These are phyloP conservation scores for Candida ponderosae DNA, from an alignment of 805 yeast genomes.

Conservation along the genomic window DNA sequence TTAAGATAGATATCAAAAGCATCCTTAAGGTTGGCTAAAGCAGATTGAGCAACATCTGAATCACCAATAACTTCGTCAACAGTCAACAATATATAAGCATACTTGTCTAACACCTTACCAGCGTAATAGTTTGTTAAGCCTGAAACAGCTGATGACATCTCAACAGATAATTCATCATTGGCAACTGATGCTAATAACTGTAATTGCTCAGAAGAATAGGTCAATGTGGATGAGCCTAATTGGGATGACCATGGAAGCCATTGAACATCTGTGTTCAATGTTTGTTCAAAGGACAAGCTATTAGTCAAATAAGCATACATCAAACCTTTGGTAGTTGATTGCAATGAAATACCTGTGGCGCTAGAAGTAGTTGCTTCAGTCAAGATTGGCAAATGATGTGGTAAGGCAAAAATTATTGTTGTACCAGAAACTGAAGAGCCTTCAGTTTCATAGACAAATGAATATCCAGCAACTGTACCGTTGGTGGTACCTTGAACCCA, in stretches of 20 bases:
- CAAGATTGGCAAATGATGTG: constrained; percentile 41
- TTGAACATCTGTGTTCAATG: constrained; percentile 29
- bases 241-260: constrained; percentile 37
- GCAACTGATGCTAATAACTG: constrained; percentile 36
- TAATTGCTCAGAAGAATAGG: constrained; percentile 37
- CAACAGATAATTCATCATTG: constrained; percentile 36
- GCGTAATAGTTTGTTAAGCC: constrained; percentile 38
- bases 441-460: constrained; percentile 37
- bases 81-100: constrained; percentile 46
- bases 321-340: constrained; percentile 43
- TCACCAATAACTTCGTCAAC: constrained; percentile 41
- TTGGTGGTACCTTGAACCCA: constrained; percentile 36
- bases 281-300: constrained; percentile 28
- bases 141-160: constrained; percentile 33
- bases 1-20: constrained; percentile 34
- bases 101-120: constrained; percentile 50
- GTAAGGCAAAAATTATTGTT: constrained; percentile 44
- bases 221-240: constrained; percentile 21
- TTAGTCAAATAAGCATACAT: constrained; percentile 39
- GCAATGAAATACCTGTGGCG: constrained; percentile 33
- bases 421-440: constrained; percentile 41
- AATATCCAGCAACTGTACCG: constrained; percentile 39
- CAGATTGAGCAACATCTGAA: constrained; percentile 26
- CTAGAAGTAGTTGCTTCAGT: constrained; percentile 18
- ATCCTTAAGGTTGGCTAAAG: constrained; percentile 28